Evolutionary conservation across 2,329 filamentous ascomycete species (phyloP).

Genomic region (Alternaria sp.): DNA sequence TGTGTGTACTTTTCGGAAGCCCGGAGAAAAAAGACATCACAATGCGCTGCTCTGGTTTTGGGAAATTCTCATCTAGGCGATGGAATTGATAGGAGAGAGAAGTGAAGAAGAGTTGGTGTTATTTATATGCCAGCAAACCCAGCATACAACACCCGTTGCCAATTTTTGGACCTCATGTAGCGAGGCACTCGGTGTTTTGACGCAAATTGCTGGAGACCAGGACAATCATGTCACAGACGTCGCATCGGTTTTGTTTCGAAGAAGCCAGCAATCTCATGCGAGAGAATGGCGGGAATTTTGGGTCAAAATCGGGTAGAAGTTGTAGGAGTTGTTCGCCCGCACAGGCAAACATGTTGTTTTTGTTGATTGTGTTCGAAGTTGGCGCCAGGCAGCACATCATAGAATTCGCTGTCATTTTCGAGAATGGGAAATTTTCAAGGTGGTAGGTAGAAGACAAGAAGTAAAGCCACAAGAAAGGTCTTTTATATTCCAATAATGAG

Average conservation of each 20-base stretch:
- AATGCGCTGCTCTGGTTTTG: too few relatives aligned
- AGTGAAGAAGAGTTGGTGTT: accelerated
- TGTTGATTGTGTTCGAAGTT: too few relatives aligned
- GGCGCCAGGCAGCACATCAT: not conserved
- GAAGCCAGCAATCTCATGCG: too few relatives aligned
- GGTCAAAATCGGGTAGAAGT: not conserved
- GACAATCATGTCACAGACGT: too few relatives aligned
- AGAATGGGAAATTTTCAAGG: too few relatives aligned
- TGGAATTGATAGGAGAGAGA: not conserved
- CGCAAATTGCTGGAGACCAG: not conserved
- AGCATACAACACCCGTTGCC: accelerated
- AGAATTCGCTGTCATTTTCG: too few relatives aligned
- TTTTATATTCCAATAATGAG: not conserved
- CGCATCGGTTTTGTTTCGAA: not conserved
- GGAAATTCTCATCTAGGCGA: not conserved
- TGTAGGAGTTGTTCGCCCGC: accelerated
- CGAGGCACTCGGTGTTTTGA: not conserved
- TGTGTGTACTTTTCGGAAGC: not conserved
- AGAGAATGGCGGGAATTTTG: not conserved
- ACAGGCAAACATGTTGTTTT: not conserved
- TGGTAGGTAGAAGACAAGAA: not conserved
- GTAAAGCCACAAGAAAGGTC: accelerated
- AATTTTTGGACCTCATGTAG: not conserved
- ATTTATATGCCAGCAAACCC: not conserved
- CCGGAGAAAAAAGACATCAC: too few relatives aligned